phyloP scores from a whole-genome alignment of 495 filamentous ascomycete species.

The Letharia lupina region DNA sequence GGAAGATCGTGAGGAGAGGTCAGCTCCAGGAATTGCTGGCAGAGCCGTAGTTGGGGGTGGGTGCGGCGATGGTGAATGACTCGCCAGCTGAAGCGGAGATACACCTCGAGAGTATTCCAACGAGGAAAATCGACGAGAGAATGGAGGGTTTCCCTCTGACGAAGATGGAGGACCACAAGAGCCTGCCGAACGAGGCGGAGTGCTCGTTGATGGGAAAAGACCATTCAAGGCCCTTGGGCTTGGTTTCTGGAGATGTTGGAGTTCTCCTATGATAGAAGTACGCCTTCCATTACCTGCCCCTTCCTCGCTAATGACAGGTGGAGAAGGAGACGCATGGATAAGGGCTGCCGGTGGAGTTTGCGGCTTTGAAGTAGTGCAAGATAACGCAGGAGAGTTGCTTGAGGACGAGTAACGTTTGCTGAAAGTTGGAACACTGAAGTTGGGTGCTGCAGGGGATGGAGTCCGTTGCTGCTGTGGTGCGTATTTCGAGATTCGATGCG shows the following conservation, averaged over 20 bases:
- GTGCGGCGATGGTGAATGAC: conserved; percentile 20
- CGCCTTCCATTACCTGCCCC: not conserved
- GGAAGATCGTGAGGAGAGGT: conserved; percentile 11
- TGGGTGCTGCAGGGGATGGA: conserved; percentile 36
- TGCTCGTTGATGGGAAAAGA: conserved; percentile 1
- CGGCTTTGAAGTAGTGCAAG: not conserved
- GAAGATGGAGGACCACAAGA: conserved; percentile 9
- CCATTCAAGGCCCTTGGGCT: not conserved
- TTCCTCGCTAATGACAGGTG: conserved; percentile 9
- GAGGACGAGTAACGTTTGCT: conserved; percentile 31
- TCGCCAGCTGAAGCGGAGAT: conserved; percentile 16
- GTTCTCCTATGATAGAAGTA: not conserved
- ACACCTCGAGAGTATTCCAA: conserved; percentile 25
- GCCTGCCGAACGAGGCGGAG: conserved; percentile 11
- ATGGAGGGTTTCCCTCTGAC: conserved; percentile 10
- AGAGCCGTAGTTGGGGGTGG: conserved; percentile 23
- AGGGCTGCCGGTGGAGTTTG: conserved; percentile 9
- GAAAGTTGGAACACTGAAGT: conserved; percentile 46
- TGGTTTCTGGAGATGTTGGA: not conserved
- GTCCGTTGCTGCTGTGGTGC: conserved; percentile 23
- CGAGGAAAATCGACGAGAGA: conserved; percentile 23
- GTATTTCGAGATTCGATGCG: not conserved
- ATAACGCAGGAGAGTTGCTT: conserved; percentile 10
- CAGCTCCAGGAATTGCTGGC: conserved; percentile 18
- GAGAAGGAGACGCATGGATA: conserved; percentile 15